A percentile compares a stretch with the other conserved stretches of the same genome.
phyloP scores from a whole-genome alignment of 148 eudicot species.

The Limonium bicolor region DNA sequence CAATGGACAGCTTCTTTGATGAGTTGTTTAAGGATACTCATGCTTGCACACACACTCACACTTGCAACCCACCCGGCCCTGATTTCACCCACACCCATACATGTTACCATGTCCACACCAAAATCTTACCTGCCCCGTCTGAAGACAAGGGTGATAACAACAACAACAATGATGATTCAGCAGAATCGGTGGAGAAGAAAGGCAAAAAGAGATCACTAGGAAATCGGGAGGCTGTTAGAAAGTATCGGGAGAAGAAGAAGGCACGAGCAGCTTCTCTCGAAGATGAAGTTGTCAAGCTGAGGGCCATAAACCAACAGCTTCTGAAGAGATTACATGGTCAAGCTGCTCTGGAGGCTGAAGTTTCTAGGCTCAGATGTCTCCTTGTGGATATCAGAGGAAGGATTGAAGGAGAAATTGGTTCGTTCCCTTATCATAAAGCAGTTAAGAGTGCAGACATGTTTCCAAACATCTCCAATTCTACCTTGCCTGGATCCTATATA shows the following conservation, averaged over 20 bases:
- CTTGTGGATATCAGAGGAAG: slow-evolving; percentile 92
- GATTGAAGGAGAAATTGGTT: slow-evolving; percentile 86
- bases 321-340: slow-evolving; percentile 74
- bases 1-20: slow-evolving; percentile 65
- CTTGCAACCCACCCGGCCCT: slow-evolving; percentile 90
- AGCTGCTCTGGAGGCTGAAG: slow-evolving; percentile 65
- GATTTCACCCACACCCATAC: slow-evolving; percentile 81
- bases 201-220: slow-evolving; percentile 54
- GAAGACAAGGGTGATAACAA: slow-evolving; percentile 46
- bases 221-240: slow-evolving; percentile 83
- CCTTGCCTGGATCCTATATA: slow-evolving; percentile 34
- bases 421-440: slow-evolving; percentile 83
- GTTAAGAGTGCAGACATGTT: slow-evolving; percentile 33
- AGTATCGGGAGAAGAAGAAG: slow-evolving; percentile 94
- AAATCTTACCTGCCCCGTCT: slow-evolving; percentile 38
- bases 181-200: slow-evolving; percentile 51
- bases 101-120: slow-evolving; percentile 83
- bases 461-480: slow-evolving; percentile 24
- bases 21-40: slow-evolving; percentile 63
- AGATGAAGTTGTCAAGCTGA: slow-evolving; percentile 76
- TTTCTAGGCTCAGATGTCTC: slow-evolving; percentile 79
- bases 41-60: slow-evolving; percentile 83
- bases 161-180: slow-evolving; percentile 60
- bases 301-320: slow-evolving; percentile 70
- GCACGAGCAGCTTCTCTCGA: slow-evolving; percentile 72